These are phyloP conservation scores for Psidium guajava DNA, from an alignment of 345 rosid species.

Conservation along the genomic window DNA sequence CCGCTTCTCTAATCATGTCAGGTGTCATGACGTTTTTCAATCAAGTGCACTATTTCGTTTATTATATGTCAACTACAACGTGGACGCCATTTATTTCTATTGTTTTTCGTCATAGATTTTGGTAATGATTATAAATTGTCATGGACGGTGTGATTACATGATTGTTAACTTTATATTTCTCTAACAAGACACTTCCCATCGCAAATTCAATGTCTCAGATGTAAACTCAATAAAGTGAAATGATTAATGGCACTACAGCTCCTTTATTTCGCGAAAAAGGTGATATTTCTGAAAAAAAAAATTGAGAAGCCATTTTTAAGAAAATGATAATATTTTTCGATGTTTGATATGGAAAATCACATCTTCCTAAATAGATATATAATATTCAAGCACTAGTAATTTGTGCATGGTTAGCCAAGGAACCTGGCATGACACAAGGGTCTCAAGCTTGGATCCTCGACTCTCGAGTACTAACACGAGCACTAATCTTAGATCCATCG, in stretches of 20 bases:
- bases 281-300: too few relatives aligned
- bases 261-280: too few relatives aligned
- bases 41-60: not conserved
- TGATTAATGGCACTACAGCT: not conserved
- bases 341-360: too few relatives aligned
- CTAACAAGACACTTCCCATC: not conserved
- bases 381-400: too few relatives aligned
- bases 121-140: not conserved
- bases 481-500: too few relatives aligned
- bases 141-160: not conserved
- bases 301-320: too few relatives aligned
- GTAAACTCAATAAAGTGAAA: not conserved
- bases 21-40: not conserved
- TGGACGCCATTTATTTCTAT: not conserved
- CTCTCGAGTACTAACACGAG: too few relatives aligned
- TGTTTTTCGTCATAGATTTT: not conserved
- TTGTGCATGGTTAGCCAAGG: too few relatives aligned
- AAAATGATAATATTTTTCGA: too few relatives aligned
- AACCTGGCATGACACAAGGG: too few relatives aligned
- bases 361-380: too few relatives aligned
- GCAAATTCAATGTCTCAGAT: not conserved
- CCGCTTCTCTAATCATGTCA: not conserved
- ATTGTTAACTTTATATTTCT: not conserved
- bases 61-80: not conserved
- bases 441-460: too few relatives aligned